phyloP scores from a whole-genome alignment of 305 asterid species.

The Fraxinus angustifolia region DNA sequence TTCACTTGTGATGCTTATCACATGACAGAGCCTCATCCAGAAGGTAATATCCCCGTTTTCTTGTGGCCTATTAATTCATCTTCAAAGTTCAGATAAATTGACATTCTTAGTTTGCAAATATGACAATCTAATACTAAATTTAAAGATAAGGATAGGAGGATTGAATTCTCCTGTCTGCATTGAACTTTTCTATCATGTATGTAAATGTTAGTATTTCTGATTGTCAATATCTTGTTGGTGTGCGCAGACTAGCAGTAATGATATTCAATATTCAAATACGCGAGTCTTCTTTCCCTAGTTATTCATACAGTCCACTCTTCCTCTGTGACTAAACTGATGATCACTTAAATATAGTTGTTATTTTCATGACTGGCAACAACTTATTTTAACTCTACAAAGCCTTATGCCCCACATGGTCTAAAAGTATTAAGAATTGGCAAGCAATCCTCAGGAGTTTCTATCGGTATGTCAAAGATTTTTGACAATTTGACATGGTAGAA shows the following conservation, averaged over 20 bases:
- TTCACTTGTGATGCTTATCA: slow-evolving; percentile 92
- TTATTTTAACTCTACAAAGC: not conserved
- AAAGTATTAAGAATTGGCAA: not conserved
- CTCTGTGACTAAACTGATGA: not conserved
- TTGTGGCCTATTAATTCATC: slow-evolving; percentile 7
- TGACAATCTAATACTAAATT: not conserved
- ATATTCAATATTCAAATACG: not conserved
- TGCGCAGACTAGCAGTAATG: not conserved
- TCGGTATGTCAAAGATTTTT: not conserved
- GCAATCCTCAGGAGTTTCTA: not conserved
- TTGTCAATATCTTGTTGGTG: not conserved
- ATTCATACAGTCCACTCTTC: not conserved
- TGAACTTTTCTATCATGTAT: not conserved
- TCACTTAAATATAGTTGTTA: not conserved
- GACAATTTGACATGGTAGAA: not conserved
- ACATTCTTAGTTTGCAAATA: not conserved
- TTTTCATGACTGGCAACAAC: not conserved
- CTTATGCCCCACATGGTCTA: not conserved
- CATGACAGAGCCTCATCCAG: slow-evolving; percentile 94
- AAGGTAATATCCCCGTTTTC: slow-evolving; percentile 47
- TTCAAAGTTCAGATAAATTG: slow-evolving; percentile 4
- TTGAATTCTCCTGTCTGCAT: slow-evolving; percentile 1
- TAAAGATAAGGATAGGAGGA: not conserved
- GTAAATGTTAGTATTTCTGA: not conserved
- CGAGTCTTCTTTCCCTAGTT: not conserved